phyloP scores from a whole-genome alignment of 2,329 filamentous ascomycete genomes.

The Trichoderma oligosporum region DNA sequence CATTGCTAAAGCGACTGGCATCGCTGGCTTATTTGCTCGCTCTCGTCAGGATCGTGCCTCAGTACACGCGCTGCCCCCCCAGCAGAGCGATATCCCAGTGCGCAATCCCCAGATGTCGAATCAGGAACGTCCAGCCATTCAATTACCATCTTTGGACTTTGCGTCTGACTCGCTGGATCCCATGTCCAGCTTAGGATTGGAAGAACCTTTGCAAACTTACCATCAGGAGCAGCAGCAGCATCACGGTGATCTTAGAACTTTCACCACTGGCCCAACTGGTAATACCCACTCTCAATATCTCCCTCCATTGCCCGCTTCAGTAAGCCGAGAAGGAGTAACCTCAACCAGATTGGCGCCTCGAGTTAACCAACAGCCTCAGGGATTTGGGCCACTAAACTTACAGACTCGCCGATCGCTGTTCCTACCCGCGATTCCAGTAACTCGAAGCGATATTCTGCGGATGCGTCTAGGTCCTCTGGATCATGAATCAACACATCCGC shows the following conservation, averaged over 20 bases:
- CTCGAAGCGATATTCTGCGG: not conserved
- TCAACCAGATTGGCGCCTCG: not conserved
- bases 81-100: not conserved
- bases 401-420: not conserved
- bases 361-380: not conserved
- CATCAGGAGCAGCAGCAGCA: slow-evolving; percentile 19
- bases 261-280: not conserved
- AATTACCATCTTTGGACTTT: slow-evolving; percentile 31
- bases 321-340: not conserved
- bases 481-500: not conserved
- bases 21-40: slow-evolving; percentile 30
- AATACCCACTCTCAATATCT: not conserved
- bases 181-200: slow-evolving; percentile 22
- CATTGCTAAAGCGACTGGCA: slow-evolving; percentile 32
- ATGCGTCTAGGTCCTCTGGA: not conserved
- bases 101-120: not conserved
- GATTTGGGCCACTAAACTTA: not conserved
- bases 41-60: slow-evolving; percentile 17
- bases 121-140: slow-evolving; percentile 26
- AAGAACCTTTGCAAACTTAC: slow-evolving; percentile 9
- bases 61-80: not conserved
- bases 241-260: not conserved
- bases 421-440: not conserved
- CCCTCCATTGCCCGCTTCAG: not conserved
- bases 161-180: slow-evolving; percentile 31